Base-by-base conservation (phyloP, 371 early-diverging fungal genomes). In the Sporodiniella umbellata region DNA sequence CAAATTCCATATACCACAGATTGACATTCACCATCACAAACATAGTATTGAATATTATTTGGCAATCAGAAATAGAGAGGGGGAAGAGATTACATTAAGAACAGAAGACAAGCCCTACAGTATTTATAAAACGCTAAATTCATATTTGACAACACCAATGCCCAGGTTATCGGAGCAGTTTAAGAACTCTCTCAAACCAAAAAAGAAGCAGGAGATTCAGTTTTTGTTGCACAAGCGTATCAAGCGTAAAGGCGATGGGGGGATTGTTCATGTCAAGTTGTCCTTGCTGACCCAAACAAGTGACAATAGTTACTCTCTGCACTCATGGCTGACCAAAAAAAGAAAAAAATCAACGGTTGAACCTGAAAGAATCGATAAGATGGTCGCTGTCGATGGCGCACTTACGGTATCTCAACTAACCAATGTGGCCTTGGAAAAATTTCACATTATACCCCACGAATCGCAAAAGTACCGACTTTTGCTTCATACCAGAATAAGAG, bases 61-160 rank as follows among this genome's bases (percentile, higher is more conserved):
- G 0, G 71, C 70, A 24, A 70, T 77, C 8, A 64, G 60, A 14
- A 61, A 66, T 33, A 50, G 64, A 14, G 75, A 74, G 48, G 69
- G 72, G 1, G 62, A 62, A 17, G 62, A 62, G 22, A 50, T 62
- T 1, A 66, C 64, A 2, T 45, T 79, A 22, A 66, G 68, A 8
- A 53, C 73, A 4, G 58, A 70, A 42, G 80, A 79, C 49, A 76
- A 75, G 51, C 80, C 80, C 0, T 65, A 67, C 54, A 58, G 66
- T 11, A 79, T 79, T 21, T 72, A 75, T 48, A 68, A 72, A 51
- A 72, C 80, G 1, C 60, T 79, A 10, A 79, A 77, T 4, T 65
- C 68, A 1, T 71, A 75, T 38, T 51, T 76, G 4, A 79, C 75
- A 2, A 79, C 77, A 15, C 80, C 80, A 0, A 57, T 79, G 62